Evolutionary conservation across 1,139 yeast species (phyloP).

Genomic region (Barnettozyma hawaiiensis): DNA sequence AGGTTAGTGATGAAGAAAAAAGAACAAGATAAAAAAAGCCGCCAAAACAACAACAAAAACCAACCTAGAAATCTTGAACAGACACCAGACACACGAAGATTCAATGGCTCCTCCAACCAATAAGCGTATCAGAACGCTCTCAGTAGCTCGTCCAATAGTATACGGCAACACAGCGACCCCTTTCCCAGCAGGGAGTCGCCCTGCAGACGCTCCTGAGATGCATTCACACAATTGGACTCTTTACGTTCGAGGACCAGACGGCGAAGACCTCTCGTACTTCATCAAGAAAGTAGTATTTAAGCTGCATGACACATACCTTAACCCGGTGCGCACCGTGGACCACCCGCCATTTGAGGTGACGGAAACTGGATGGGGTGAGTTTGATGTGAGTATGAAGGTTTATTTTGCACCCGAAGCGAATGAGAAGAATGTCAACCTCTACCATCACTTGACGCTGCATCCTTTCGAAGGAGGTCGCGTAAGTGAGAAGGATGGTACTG

Average conservation of each 20-base stretch:
- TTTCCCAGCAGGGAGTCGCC: constrained; percentile 50
- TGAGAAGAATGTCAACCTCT: constrained; percentile 81
- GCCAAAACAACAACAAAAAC: not conserved
- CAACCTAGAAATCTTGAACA: not conserved
- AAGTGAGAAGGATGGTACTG: constrained; percentile 32
- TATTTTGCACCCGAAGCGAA: constrained; percentile 81
- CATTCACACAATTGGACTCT: constrained; percentile 97
- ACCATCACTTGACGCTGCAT: constrained; percentile 87
- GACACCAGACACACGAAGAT: not conserved
- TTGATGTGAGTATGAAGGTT: constrained; percentile 83
- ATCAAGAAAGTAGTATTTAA: constrained; percentile 91
- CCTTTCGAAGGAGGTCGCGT: constrained; percentile 44
- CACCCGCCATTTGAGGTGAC: constrained; percentile 91
- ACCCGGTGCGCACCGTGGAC: constrained; percentile 78
- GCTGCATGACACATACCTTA: constrained; percentile 88
- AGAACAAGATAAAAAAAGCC: not conserved
- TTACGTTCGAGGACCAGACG: constrained; percentile 77
- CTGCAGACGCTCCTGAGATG: constrained; percentile 73
- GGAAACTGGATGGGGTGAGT: constrained; percentile 99
- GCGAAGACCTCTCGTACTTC: constrained; percentile 75
- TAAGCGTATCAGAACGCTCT: constrained; percentile 46
- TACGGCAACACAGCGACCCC: constrained; percentile 87
- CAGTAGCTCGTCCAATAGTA: constrained; percentile 77
- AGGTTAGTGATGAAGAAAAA: too few relatives aligned
- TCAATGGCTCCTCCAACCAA: constrained; percentile 17